Evolutionary conservation across 495 filamentous ascomycete genomes (phyloP).

Genomic region (Penicillium tannophilum): DNA sequence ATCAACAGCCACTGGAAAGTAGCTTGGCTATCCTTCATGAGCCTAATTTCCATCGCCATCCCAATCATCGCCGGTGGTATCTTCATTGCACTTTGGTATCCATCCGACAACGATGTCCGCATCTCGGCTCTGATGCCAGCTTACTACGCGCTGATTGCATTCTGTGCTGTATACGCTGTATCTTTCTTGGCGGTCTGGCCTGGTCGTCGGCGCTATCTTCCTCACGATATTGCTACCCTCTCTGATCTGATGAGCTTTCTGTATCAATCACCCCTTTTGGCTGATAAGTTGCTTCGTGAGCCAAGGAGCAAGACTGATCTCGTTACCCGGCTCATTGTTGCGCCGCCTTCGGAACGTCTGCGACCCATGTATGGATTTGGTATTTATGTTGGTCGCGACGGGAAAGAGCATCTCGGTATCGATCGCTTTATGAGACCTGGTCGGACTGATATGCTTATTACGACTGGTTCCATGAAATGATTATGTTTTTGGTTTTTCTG

Average conservation of each 20-base stretch:
- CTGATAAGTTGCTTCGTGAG: slow-evolving; percentile 65
- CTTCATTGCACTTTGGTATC: slow-evolving; percentile 76
- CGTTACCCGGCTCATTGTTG: slow-evolving; percentile 59
- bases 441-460: slow-evolving; percentile 48
- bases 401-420: slow-evolving; percentile 65
- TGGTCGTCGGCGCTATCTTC: slow-evolving; percentile 58
- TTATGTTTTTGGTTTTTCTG: not conserved
- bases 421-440: slow-evolving; percentile 58
- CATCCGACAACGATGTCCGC: slow-evolving; percentile 52
- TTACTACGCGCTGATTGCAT: slow-evolving; percentile 64
- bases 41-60: slow-evolving; percentile 63
- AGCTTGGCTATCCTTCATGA: slow-evolving; percentile 66
- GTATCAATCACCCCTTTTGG: slow-evolving; percentile 66
- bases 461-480: slow-evolving; percentile 38
- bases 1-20: slow-evolving; percentile 70
- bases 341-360: slow-evolving; percentile 48
- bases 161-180: slow-evolving; percentile 68
- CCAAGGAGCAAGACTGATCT: slow-evolving; percentile 62
- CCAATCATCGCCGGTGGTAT: slow-evolving; percentile 77
- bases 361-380: slow-evolving; percentile 63
- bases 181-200: slow-evolving; percentile 63
- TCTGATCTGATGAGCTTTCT: slow-evolving; percentile 79
- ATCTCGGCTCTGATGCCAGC: slow-evolving; percentile 70
- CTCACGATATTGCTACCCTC: slow-evolving; percentile 68
- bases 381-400: slow-evolving; percentile 61